A percentile compares a stretch with the other conserved stretches of the same genome.
Evolutionary conservation across 352 stramenopile species (phyloP).

Genomic region (Pilasporangium apinafurcum): DNA sequence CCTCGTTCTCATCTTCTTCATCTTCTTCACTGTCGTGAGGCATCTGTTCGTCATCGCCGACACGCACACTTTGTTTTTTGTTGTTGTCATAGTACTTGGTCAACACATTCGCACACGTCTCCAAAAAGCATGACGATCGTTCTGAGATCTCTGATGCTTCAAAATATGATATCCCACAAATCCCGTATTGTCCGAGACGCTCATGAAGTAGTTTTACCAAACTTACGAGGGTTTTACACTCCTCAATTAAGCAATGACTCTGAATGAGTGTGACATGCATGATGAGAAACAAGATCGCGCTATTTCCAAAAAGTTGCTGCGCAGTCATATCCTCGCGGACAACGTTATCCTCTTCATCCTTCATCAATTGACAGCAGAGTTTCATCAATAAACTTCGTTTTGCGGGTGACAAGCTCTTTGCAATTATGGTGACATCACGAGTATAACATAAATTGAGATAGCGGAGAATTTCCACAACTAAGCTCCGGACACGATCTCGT

Average conservation of each 20-base stretch:
- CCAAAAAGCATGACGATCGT: constrained; percentile 35
- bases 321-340: constrained; percentile 36
- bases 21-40: constrained; percentile 1
- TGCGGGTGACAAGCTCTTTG: constrained; percentile 3
- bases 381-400: constrained; percentile 32
- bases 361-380: constrained; percentile 48
- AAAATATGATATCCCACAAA: constrained; percentile 35
- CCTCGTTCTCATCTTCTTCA: constrained; percentile 9
- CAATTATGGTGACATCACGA: too few relatives aligned
- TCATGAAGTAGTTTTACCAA: constrained; percentile 37
- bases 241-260: background rate
- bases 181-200: constrained; percentile 32
- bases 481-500: constrained; percentile 31
- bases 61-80: background rate
- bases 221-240: background rate
- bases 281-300: constrained; percentile 42
- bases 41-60: constrained; percentile 1
- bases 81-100: constrained; percentile 17
- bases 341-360: constrained; percentile 58
- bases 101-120: constrained; percentile 25
- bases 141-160: constrained; percentile 4
- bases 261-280: too few relatives aligned
- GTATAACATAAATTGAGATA: constrained; percentile 24
- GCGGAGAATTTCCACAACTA: constrained; percentile 33
- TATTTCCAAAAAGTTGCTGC: constrained; percentile 38